These are phyloP conservation scores for Hemileccinum rubropunctum DNA, from an alignment of 768 basidiomycete species.

Conservation along the genomic window DNA sequence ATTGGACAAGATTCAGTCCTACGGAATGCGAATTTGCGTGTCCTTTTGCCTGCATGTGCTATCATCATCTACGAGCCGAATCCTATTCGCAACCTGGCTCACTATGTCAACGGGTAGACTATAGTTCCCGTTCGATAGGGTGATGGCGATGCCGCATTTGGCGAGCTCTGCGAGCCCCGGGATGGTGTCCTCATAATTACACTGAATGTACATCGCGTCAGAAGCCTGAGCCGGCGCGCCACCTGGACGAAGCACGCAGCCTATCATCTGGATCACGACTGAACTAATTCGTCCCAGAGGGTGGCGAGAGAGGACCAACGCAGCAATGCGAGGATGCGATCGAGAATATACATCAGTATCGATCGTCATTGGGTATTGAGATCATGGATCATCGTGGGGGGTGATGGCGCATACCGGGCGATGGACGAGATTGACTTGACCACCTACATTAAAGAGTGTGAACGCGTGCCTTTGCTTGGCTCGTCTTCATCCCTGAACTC, in stretches of 20 bases:
- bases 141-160: slow-evolving; percentile 46
- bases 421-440: slow-evolving; percentile 49
- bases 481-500: too few relatives aligned
- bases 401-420: too few relatives aligned
- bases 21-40: slow-evolving; percentile 60
- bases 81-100: background rate
- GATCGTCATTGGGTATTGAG: too few relatives aligned
- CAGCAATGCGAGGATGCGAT: slow-evolving; percentile 46
- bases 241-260: too few relatives aligned
- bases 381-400: too few relatives aligned
- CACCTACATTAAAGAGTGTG: slow-evolving; percentile 34
- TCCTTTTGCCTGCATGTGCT: slow-evolving; percentile 49
- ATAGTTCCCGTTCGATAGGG: slow-evolving; percentile 65
- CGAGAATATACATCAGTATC: too few relatives aligned
- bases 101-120: slow-evolving; percentile 62
- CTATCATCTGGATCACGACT: slow-evolving; percentile 54
- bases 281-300: slow-evolving; percentile 45
- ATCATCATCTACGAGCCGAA: too few relatives aligned
- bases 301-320: slow-evolving; percentile 50
- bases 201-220: slow-evolving; percentile 16
- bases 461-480: too few relatives aligned
- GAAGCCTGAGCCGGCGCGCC: slow-evolving; percentile 30
- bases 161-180: slow-evolving; percentile 51
- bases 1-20: slow-evolving; percentile 61
- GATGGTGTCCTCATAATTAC: slow-evolving; percentile 58